Evolutionary conservation across 2,329 filamentous ascomycete species (phyloP), one percentile per base, ranked within the genome.

Genomic region (Aspergillus glaucus): DNA sequence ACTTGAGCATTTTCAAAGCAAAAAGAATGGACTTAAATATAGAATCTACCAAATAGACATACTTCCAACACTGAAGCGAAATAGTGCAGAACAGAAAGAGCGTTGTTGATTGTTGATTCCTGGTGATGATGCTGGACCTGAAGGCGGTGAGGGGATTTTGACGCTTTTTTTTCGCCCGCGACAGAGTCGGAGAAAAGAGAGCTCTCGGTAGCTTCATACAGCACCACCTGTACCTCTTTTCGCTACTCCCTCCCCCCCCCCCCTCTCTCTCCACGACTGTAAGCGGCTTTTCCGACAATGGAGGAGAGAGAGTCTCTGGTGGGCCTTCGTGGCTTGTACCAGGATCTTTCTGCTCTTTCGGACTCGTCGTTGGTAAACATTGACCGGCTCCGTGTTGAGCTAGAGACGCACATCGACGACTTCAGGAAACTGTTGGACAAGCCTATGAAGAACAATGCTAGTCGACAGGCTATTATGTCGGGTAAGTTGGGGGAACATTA

Each of bases 271-370:
- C 48, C 51, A 52, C 52, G 51, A 51, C 51, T 54, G 55, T 49
- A 43, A 56, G 58, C 55, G 50, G 49, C 54, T 50, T 45, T 36
- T 17, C 40, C 46, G 50, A 60, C 42, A 28, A 92, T 93, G 88
- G 82, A 85, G 67, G 84, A 86, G 63, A 75, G 82, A 65, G 84
- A 84, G 66, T 82, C 80, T 63, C 78, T 94, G 64, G 85, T 85
- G 64, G 81, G 84, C 70, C 82, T 97, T 62, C 84, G 91, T 74
- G 84, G 82, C 68, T 82, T 98, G 60, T 88, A 95, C 69, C 82
- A 87, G 67, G 90, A 95, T 72, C 82, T 98, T 53, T 76, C 86
- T 58, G 84, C 86, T 49, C 78, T 93, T 59, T 81, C 82, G 55
- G 85, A 93, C 62, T 81, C 82, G 49, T 81, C 85, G 24, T 70